These are phyloP conservation scores for Collybiopsis confluens DNA, from an alignment of 768 basidiomycete species.

Conservation along the genomic window DNA sequence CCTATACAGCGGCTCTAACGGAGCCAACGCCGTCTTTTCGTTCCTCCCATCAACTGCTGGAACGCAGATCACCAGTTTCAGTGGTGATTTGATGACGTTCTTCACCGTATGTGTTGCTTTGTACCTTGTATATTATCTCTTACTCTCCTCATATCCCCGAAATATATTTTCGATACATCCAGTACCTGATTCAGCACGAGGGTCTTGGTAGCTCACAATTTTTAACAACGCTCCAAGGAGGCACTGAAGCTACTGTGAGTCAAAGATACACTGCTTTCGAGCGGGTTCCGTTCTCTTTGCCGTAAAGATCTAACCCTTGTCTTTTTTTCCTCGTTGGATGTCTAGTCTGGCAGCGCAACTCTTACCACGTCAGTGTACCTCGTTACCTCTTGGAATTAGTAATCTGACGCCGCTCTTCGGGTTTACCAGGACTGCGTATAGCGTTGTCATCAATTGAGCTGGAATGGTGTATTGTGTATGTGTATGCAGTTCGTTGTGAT, in stretches of 20 bases:
- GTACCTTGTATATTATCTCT: too few species aligned
- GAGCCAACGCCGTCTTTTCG: neutral
- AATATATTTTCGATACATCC: constrained; percentile 36
- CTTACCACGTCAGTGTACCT: too few species aligned
- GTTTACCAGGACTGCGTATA: constrained; percentile 39
- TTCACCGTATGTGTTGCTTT: constrained; percentile 19
- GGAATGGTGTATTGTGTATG: constrained; percentile 4
- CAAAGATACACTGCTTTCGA: too few species aligned
- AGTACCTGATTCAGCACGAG: constrained; percentile 49
- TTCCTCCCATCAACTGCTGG: constrained; percentile 17
- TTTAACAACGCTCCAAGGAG: constrained; percentile 55
- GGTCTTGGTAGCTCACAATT: constrained; percentile 49
- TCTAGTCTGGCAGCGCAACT: too few species aligned
- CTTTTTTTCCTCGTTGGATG: too few species aligned
- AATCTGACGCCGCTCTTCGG: neutral
- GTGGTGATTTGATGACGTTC: constrained; percentile 3
- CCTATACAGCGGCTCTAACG: constrained; percentile 19
- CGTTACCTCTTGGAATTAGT: neutral
- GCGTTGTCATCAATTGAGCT: constrained; percentile 41
- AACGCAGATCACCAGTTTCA: constrained; percentile 16
- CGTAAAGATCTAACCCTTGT: too few species aligned
- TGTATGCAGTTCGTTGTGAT: too few species aligned
- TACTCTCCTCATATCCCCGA: too few species aligned
- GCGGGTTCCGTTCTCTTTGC: too few species aligned
- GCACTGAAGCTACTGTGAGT: constrained; percentile 61